phyloP scores from a whole-genome alignment of 805 yeast species.

The Metschnikowia bowlesiae region DNA sequence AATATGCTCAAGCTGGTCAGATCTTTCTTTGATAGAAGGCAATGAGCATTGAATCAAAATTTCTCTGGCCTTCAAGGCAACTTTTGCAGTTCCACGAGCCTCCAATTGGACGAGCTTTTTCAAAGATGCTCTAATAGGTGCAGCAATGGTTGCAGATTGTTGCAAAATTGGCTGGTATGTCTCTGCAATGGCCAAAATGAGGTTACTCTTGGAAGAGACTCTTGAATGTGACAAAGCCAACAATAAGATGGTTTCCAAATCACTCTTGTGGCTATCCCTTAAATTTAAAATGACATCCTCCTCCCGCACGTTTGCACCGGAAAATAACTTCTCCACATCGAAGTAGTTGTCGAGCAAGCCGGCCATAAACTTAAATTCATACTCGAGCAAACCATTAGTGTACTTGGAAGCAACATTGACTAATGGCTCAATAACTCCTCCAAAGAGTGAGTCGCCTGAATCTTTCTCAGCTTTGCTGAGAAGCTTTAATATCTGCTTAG shows the following conservation, averaged over 20 bases:
- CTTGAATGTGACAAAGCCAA: constrained; percentile 85
- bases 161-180: constrained; percentile 78
- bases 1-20: constrained; percentile 96
- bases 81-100: constrained; percentile 86
- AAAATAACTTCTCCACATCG: constrained; percentile 72
- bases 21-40: constrained; percentile 93
- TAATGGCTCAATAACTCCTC: constrained; percentile 67
- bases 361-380: constrained; percentile 76
- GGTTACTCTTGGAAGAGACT: constrained; percentile 87
- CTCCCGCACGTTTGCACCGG: constrained; percentile 71
- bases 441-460: constrained; percentile 38
- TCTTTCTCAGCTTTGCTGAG: constrained; percentile 60
- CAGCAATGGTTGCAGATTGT: constrained; percentile 58
- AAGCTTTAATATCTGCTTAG: constrained; percentile 72
- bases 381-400: constrained; percentile 70
- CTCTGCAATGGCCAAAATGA: constrained; percentile 78
- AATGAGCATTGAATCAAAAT: constrained; percentile 93
- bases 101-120: constrained; percentile 83
- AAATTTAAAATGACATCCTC: constrained; percentile 84
- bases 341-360: constrained; percentile 66
- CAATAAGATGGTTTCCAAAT: constrained; percentile 65
- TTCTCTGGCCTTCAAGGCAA: constrained; percentile 92
- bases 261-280: constrained; percentile 82
- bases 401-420: constrained; percentile 66
- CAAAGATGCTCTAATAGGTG: constrained; percentile 65